A percentile compares a stretch with the other conserved stretches of the same genome.
These are phyloP conservation scores for Musa schizocarpa DNA, from an alignment of 176 grass and related monocot genomes.

Conservation along the genomic window DNA sequence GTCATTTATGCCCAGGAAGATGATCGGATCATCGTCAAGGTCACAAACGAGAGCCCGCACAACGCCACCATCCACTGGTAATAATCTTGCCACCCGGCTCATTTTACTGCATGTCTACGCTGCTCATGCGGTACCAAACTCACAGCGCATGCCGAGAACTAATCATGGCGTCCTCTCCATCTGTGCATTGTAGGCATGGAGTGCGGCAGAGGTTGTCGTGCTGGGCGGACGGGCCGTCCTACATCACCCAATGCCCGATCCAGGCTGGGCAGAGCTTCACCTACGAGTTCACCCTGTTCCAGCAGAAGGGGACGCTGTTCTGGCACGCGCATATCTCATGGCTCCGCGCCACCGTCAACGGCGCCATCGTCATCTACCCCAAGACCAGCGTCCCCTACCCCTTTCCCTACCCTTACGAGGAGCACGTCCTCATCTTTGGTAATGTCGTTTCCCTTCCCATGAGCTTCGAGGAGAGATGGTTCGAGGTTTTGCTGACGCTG, in stretches of 20 bases:
- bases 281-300: constrained; percentile 34
- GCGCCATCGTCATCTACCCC: constrained; percentile 62
- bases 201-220: neutral
- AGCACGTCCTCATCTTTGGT: constrained; percentile 65
- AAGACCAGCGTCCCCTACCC: constrained; percentile 41
- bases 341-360: constrained; percentile 59
- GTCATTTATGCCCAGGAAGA: constrained; percentile 41
- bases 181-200: constrained; percentile 9
- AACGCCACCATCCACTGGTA: constrained; percentile 80
- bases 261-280: neutral
- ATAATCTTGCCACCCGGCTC: neutral
- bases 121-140: neutral
- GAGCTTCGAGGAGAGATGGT: neutral
- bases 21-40: constrained; percentile 59
- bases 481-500: neutral
- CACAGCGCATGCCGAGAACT: neutral
- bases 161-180: neutral
- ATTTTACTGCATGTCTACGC: neutral
- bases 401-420: constrained; percentile 54
- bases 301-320: constrained; percentile 70
- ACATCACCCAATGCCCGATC: constrained; percentile 20
- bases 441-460: neutral
- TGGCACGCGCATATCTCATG: constrained; percentile 93
- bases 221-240: constrained; percentile 14
- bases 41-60: constrained; percentile 55